Conservation (phyloP, 768 basidiomycete species). For the Termitomyces sp. region DNA sequence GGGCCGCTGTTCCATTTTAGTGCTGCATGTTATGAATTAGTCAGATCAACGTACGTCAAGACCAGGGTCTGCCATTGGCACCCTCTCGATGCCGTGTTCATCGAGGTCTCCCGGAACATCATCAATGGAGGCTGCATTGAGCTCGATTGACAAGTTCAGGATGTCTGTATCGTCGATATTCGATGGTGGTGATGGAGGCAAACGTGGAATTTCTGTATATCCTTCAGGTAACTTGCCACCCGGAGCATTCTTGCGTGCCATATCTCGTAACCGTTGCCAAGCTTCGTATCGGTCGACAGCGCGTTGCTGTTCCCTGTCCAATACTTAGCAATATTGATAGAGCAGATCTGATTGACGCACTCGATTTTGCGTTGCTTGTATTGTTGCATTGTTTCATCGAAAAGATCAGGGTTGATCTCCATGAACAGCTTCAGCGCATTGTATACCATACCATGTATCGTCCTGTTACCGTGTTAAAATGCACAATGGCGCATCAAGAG, state of each 20-base stretch:
- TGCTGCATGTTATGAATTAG: background rate
- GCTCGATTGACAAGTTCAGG: constrained; percentile 82
- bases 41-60: constrained; percentile 58
- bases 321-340: background rate
- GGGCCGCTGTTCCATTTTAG: constrained; percentile 39
- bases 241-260: constrained; percentile 64
- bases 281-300: constrained; percentile 80
- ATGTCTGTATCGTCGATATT: constrained; percentile 81
- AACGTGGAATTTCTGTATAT: constrained; percentile 60
- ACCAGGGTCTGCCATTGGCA: constrained; percentile 90
- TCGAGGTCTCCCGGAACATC: constrained; percentile 65
- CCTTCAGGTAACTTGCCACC: constrained; percentile 67
- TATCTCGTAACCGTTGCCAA: constrained; percentile 83
- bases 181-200: constrained; percentile 73
- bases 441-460: constrained; percentile 99
- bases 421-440: constrained; percentile 98
- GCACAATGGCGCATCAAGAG: background rate
- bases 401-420: constrained; percentile 97
- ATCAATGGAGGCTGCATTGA: constrained; percentile 80
- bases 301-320: constrained; percentile 76
- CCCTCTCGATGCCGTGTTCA: constrained; percentile 78
- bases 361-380: constrained; percentile 85
- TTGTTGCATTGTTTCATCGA: constrained; percentile 89
- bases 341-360: constrained; percentile 40
- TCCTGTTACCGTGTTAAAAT: constrained; percentile 43